Conservation (phyloP, 2,329 filamentous ascomycete species). For the Rutstroemia sp. region DNA sequence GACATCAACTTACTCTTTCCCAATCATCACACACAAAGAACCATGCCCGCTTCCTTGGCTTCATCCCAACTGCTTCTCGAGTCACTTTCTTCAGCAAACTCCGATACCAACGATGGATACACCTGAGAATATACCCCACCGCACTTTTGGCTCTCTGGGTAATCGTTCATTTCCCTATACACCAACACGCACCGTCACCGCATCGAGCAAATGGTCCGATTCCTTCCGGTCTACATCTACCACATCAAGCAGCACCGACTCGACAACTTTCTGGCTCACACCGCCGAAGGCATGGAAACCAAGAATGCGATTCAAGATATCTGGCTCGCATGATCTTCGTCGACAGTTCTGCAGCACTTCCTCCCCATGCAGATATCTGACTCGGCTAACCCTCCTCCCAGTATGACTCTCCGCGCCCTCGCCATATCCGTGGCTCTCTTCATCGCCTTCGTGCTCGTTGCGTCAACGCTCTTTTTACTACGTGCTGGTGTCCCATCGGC, state of each 20-base stretch:
- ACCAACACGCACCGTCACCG: conserved; percentile 13
- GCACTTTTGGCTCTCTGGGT: conserved; percentile 6
- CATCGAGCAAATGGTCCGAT: conserved; percentile 10
- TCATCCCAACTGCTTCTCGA: background rate
- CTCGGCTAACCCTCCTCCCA: background rate
- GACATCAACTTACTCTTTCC: too few relatives aligned
- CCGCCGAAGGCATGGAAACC: conserved; percentile 16
- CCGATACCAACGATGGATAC: conserved; percentile 5
- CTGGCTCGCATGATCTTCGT: conserved; percentile 6
- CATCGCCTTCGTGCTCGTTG: background rate
- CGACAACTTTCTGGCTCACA: conserved; percentile 19
- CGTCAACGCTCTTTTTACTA: background rate
- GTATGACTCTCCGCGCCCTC: conserved; percentile 6
- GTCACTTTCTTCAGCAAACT: background rate
- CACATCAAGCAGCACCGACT: conserved; percentile 13
- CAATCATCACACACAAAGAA: too few relatives aligned
- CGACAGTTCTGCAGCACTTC: background rate
- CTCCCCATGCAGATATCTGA: background rate
- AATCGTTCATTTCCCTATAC: conserved; percentile 13
- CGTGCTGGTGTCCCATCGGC: background rate
- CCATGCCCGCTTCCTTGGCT: background rate
- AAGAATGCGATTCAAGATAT: background rate
- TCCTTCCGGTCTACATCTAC: background rate
- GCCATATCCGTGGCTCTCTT: conserved; percentile 7
- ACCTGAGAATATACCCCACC: conserved; percentile 13